Percentiles rank a stretch among this genome's conserved stretches.
Conservation (phyloP, 495 filamentous ascomycete genomes). For the Pseudomonodictys pantanalensis region DNA sequence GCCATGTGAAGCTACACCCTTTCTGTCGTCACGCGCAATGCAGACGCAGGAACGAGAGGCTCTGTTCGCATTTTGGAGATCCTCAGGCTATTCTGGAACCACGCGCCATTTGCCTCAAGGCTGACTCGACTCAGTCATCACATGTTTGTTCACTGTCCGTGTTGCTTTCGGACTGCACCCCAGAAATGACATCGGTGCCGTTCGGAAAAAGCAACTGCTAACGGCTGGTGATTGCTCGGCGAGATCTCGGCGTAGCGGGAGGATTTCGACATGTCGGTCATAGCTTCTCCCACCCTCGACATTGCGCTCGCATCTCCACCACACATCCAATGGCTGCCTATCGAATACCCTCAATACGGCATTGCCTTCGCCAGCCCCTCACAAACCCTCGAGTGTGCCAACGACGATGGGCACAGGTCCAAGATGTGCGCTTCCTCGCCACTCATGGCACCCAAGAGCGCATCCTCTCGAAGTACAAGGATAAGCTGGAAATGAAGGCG, state of each 20-base stretch:
- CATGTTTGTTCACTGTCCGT: too few relatives aligned
- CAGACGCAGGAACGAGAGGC: too few relatives aligned
- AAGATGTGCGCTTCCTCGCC: constrained; percentile 85
- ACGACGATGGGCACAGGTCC: constrained; percentile 84
- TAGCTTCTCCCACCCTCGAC: not conserved
- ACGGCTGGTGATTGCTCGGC: constrained; percentile 7
- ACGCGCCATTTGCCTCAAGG: too few relatives aligned
- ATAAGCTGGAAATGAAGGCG: constrained; percentile 82
- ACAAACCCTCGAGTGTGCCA: constrained; percentile 47
- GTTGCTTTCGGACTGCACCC: too few relatives aligned
- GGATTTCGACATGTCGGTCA: too few relatives aligned
- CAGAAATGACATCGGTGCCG: too few relatives aligned
- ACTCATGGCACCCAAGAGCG: constrained; percentile 60
- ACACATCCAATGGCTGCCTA: constrained; percentile 5
- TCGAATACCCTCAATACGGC: constrained; percentile 35
- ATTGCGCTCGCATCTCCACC: not conserved
- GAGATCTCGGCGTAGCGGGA: constrained; percentile 1
- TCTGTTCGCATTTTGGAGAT: too few relatives aligned
- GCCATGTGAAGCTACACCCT: too few relatives aligned
- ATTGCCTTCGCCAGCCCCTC: constrained; percentile 33
- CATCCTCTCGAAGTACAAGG: constrained; percentile 78
- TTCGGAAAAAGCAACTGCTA: too few relatives aligned
- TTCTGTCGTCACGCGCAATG: too few relatives aligned
- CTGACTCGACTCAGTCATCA: too few relatives aligned
- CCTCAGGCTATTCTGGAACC: too few relatives aligned